Percentiles rank a stretch among this genome's conserved stretches.
These are phyloP conservation scores for Glycyrrhiza uralensis DNA, from an alignment of 306 rosid species.

Conservation along the genomic window DNA sequence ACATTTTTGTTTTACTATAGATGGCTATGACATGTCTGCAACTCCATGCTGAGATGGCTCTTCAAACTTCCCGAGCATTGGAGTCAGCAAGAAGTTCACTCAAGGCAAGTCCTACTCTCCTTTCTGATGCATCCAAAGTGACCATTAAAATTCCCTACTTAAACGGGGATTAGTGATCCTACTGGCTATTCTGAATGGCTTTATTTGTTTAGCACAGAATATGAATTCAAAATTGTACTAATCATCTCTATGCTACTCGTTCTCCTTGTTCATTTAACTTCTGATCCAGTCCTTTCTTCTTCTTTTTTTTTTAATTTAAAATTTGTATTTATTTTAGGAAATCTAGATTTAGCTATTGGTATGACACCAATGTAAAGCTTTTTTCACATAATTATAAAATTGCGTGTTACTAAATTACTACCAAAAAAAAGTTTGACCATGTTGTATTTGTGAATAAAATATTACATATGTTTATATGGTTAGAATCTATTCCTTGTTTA, in stretches of 20 bases:
- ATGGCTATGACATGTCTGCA: slow-evolving; percentile 85
- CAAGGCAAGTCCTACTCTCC: slow-evolving; percentile 41
- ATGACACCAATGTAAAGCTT: neutral
- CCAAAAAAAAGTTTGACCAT: too few relatives aligned
- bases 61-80: slow-evolving; percentile 80
- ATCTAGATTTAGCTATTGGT: neutral
- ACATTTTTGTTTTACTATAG: slow-evolving; percentile 22
- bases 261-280: neutral
- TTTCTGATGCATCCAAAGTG: slow-evolving; percentile 51
- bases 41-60: slow-evolving; percentile 97
- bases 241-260: neutral
- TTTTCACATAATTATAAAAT: too few relatives aligned
- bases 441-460: too few relatives aligned
- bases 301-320: neutral
- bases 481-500: too few relatives aligned
- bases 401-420: too few relatives aligned
- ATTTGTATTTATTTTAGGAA: slow-evolving; percentile 11
- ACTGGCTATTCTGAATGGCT: neutral
- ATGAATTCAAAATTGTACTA: neutral
- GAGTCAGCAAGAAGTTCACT: slow-evolving; percentile 60
- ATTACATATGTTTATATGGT: too few relatives aligned
- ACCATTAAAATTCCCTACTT: slow-evolving; percentile 65
- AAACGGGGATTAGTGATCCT: slow-evolving; percentile 27
- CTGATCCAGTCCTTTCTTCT: neutral
- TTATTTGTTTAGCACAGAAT: neutral